Percentiles rank a stretch among this genome's conserved stretches.
Conservation (phyloP, 192 early-diverging fungal genomes). For the Phycomyces nitens region DNA sequence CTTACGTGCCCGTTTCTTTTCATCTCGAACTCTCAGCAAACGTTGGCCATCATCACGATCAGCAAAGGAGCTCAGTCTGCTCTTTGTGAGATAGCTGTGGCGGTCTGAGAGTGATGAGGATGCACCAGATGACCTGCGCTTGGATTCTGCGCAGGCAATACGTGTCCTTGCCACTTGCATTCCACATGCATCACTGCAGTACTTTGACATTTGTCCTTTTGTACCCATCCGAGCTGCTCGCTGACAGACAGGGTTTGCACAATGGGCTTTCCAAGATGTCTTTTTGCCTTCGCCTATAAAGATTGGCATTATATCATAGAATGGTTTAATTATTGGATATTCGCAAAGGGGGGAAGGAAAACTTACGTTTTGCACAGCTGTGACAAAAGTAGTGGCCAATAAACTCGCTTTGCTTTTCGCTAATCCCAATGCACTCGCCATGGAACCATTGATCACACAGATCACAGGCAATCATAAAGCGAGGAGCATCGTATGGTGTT, state of each 20-base stretch:
- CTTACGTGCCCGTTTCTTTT: constrained; percentile 17
- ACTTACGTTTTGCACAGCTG: constrained; percentile 41
- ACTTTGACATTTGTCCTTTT: constrained; percentile 36
- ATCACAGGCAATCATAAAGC: constrained; percentile 75
- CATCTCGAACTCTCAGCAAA: constrained; percentile 36
- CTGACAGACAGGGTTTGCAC: constrained; percentile 40
- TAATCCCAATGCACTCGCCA: constrained; percentile 64
- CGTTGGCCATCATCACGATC: constrained; percentile 45
- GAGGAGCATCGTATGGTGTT: constrained; percentile 44
- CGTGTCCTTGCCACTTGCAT: constrained; percentile 40
- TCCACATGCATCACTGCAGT: constrained; percentile 50
- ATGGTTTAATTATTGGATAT: too few relatives aligned
- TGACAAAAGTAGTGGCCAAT: constrained; percentile 66
- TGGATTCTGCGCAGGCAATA: constrained; percentile 37
- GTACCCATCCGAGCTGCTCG: constrained; percentile 33
- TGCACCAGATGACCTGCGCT: constrained; percentile 14
- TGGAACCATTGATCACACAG: constrained; percentile 73
- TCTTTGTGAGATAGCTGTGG: constrained; percentile 26
- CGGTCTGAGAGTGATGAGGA: constrained; percentile 10
- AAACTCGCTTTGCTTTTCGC: constrained; percentile 44
- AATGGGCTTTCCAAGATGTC: constrained; percentile 43
- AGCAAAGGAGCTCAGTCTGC: constrained; percentile 36
- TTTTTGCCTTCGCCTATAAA: constrained; percentile 39
- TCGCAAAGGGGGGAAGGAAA: too few relatives aligned
- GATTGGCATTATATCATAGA: too few relatives aligned